Evolutionary conservation across 1,284 basidiomycete genomes (phyloP).

Genomic region (Cryptococcus sp.): DNA sequence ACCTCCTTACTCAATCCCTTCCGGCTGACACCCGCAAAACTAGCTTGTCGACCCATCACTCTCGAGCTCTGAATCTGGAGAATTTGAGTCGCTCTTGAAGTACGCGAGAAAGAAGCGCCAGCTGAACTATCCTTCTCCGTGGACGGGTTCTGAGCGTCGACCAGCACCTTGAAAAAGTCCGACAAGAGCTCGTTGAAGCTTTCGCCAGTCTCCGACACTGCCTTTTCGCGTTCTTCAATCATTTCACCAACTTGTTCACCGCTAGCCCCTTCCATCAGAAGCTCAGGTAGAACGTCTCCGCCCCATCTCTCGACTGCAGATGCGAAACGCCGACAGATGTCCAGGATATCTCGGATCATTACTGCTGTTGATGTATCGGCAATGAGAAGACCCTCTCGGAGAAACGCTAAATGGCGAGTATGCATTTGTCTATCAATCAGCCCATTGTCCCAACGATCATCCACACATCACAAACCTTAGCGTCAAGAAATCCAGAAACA

Average conservation of each 20-base stretch:
- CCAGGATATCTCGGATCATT: conserved; percentile 66
- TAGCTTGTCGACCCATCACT: conserved; percentile 20
- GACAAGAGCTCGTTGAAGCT: conserved; percentile 70
- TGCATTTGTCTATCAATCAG: conserved; percentile 56
- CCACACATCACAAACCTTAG: conserved; percentile 53
- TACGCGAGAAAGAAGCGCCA: conserved; percentile 21
- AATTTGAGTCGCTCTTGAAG: conserved; percentile 19
- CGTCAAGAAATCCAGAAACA: conserved; percentile 73
- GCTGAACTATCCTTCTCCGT: conserved; percentile 21
- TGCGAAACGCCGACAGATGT: conserved; percentile 75
- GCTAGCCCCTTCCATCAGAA: conserved; percentile 66
- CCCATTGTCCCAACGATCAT: neutral
- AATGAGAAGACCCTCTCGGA: conserved; percentile 73
- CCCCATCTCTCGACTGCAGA: conserved; percentile 84
- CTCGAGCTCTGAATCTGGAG: conserved; percentile 10
- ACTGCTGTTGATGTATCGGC: conserved; percentile 62
- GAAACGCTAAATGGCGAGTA: conserved; percentile 69
- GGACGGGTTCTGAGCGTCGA: conserved; percentile 62
- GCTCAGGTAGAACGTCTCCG: conserved; percentile 79
- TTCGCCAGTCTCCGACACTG: conserved; percentile 69
- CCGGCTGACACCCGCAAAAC: conserved; percentile 7
- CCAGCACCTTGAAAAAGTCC: conserved; percentile 61
- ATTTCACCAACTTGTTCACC: conserved; percentile 59
- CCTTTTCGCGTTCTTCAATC: conserved; percentile 63
- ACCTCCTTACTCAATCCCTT: conserved; percentile 33